Evolutionary conservation across 2,329 filamentous ascomycete genomes (phyloP), one percentile per base, ranked within the genome.

Genomic region (Scedosporium apiospermum): DNA sequence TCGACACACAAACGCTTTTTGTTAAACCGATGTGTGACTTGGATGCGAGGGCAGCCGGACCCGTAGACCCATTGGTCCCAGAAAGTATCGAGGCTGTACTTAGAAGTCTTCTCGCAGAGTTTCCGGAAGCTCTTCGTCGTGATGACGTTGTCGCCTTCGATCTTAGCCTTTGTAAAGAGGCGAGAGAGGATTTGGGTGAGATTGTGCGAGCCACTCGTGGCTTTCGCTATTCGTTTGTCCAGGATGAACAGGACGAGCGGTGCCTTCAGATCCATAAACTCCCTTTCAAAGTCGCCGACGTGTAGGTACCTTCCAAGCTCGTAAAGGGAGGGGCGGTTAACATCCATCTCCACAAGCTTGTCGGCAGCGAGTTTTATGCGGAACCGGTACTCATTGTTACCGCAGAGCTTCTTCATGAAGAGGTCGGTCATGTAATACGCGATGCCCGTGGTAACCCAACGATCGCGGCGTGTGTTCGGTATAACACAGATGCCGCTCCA

Each of bases 1-100:
- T 98, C 93, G 1, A 99, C 91, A 30, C 93, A 93, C 3, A 98
- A 81, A 68, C 96, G 90, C 78, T 99, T 99, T 78, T 98, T 98
- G 72, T 99, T 99, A 77, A 99, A 99, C 18, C 88, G 85, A 67
- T 96, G 93, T 46, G 87, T 89, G 58, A 96, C 90, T 58, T 88
- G 82, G 68, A 99, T 96, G 51, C 87, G 85, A 0, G 96, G 95
- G 69, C 93, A 98, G 0, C 96, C 96, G 16, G 91, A 88, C 10
- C 90, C 88, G 66, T 88, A 84, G 0, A 99, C 85, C 93, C 93
- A 99, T 71, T 99, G 93, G 53, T 88, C 86, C 82, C 96, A 98
- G 72, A 99, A 98, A 0, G 85, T 82, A 65, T 99, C 95, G 0
- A 97, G 83, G 30, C 91, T 90, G 64, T 89, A 88, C 69, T 95